A percentile compares a stretch with the other conserved stretches of the same genome.
Conservation (phyloP, 257 asterid genomes). For the Vinca minor region DNA sequence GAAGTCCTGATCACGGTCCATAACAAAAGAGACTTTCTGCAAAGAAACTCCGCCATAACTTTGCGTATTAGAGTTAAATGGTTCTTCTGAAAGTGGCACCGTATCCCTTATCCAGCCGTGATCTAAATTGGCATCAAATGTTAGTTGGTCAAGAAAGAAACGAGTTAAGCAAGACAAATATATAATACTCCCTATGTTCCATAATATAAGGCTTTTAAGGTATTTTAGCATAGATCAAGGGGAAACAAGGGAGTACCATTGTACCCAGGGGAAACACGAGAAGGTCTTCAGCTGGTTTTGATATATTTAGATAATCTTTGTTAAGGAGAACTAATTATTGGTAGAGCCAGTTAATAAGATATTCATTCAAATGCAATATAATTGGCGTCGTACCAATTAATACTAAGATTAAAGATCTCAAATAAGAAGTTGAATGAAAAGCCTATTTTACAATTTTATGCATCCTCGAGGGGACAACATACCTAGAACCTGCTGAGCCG, state of each 20-base stretch:
- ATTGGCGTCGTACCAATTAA: neutral
- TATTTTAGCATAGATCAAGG: no score
- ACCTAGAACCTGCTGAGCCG: slow-evolving; percentile 69
- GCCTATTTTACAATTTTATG: neutral
- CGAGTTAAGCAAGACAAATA: neutral
- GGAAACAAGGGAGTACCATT: no score
- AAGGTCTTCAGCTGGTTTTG: neutral
- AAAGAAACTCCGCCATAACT: slow-evolving; percentile 16
- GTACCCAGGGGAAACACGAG: neutral
- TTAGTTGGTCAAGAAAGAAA: neutral
- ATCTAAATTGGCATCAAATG: slow-evolving; percentile 24
- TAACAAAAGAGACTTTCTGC: slow-evolving; percentile 20
- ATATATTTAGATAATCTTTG: neutral
- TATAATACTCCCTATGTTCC: no score
- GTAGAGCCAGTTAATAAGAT: neutral
- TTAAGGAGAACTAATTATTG: neutral
- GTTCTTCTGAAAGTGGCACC: slow-evolving; percentile 13
- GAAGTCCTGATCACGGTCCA: slow-evolving; percentile 47
- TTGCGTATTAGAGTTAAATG: slow-evolving; percentile 13
- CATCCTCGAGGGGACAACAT: slow-evolving; percentile 8
- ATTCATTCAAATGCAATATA: neutral
- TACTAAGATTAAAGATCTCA: neutral
- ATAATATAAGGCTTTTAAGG: no score
- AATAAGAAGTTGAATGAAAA: neutral
- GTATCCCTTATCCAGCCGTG: slow-evolving; percentile 49